Percentiles rank a stretch among this genome's conserved stretches.
These are phyloP conservation scores for Emiliania huxleyi DNA, from an alignment of 78 protist genomes.

Conservation along the genomic window DNA sequence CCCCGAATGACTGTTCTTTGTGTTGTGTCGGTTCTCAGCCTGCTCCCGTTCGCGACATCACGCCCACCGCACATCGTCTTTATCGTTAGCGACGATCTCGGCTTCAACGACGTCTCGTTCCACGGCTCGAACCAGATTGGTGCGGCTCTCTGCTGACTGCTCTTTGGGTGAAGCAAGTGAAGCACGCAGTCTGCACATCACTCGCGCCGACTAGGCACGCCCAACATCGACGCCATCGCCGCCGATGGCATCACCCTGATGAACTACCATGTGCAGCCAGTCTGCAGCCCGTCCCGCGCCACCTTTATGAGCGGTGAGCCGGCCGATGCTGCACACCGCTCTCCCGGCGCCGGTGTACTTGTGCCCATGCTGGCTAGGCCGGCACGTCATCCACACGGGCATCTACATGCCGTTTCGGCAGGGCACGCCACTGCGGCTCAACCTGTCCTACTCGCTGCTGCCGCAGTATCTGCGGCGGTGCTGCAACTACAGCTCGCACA, in stretches of 20 bases:
- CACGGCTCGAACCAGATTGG: constrained; percentile 36
- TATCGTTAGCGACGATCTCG: constrained; percentile 42
- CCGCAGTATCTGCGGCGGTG: neutral
- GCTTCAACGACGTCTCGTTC: constrained; percentile 30
- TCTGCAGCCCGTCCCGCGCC: constrained; percentile 39
- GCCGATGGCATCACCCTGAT: neutral
- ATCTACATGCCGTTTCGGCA: neutral
- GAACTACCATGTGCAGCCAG: constrained; percentile 35
- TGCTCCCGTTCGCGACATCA: too few relatives aligned
- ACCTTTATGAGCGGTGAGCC: too few relatives aligned
- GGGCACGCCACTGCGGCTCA: neutral
- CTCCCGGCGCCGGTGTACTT: too few relatives aligned
- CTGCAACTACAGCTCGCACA: neutral
- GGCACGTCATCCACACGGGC: constrained; percentile 32
- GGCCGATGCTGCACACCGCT: too few relatives aligned
- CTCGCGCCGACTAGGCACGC: too few relatives aligned
- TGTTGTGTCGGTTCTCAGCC: too few relatives aligned
- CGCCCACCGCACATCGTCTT: too few relatives aligned
- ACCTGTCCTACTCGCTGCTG: neutral
- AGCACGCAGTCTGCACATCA: too few relatives aligned
- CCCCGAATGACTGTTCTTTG: too few relatives aligned
- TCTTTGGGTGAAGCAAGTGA: too few relatives aligned
- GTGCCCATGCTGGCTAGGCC: too few relatives aligned
- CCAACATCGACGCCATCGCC: constrained; percentile 33
- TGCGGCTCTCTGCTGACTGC: too few relatives aligned